Conservation (phyloP, 805 yeast species). For the Spathaspora gorwiae region DNA sequence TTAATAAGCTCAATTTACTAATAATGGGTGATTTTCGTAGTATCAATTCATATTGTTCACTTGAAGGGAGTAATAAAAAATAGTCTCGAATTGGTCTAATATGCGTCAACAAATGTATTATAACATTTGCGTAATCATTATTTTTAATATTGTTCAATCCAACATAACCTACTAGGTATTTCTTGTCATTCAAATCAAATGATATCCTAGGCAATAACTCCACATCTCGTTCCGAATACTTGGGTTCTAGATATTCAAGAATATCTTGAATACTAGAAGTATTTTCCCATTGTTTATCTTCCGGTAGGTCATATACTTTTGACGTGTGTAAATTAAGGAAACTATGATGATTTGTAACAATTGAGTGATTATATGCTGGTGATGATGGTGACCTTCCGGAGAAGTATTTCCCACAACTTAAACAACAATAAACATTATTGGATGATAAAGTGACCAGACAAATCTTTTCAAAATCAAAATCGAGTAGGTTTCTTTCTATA, state of each 20-base stretch:
- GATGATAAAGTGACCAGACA: conserved; percentile 62
- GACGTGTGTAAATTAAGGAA: conserved; percentile 51
- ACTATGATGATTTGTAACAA: conserved; percentile 59
- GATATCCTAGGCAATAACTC: conserved; percentile 20
- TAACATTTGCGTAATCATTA: conserved; percentile 54
- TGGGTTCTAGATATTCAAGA: conserved; percentile 48
- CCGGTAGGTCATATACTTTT: conserved; percentile 60
- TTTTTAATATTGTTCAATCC: conserved; percentile 54
- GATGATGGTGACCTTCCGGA: conserved; percentile 65
- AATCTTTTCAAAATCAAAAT: conserved; percentile 66
- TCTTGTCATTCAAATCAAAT: conserved; percentile 40
- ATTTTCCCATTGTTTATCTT: conserved; percentile 40
- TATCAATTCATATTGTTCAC: conserved; percentile 10
- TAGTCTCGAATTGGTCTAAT: conserved; percentile 41
- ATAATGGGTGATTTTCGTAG: conserved; percentile 24
- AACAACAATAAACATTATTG: conserved; percentile 64
- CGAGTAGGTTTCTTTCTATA: conserved; percentile 43
- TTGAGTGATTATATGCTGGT: conserved; percentile 64
- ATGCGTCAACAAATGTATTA: conserved; percentile 55
- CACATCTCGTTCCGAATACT: conserved; percentile 34
- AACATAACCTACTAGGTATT: conserved; percentile 59
- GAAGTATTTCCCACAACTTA: conserved; percentile 68
- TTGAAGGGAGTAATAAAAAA: conserved; percentile 27
- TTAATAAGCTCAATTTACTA: conserved; percentile 40
- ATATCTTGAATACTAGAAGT: conserved; percentile 40